These are phyloP conservation scores for Eragrostis curvula DNA, from an alignment of 176 grass and related monocot genomes.

Conservation along the genomic window DNA sequence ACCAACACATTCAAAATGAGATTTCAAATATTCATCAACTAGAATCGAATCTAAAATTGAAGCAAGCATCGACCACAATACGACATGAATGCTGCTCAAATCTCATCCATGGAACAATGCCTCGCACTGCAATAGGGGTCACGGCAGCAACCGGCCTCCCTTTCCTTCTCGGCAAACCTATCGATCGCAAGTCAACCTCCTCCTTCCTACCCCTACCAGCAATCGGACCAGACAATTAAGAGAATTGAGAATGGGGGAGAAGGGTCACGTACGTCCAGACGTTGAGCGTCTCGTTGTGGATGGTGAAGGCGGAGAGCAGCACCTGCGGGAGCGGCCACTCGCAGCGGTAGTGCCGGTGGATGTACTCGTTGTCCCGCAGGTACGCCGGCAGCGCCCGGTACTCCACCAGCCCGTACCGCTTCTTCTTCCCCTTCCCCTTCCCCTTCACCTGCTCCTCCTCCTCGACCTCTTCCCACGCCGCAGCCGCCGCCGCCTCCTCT, in stretches of 20 bases:
- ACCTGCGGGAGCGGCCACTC: constrained; percentile 92
- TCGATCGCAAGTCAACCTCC: neutral
- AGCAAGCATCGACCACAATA: neutral
- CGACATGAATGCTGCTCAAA: neutral
- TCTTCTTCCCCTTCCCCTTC: constrained; percentile 30
- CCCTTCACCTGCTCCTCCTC: neutral
- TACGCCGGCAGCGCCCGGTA: constrained; percentile 75
- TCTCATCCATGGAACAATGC: neutral
- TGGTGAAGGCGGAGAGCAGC: constrained; percentile 80
- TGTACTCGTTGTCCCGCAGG: constrained; percentile 94
- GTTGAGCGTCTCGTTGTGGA: constrained; percentile 98
- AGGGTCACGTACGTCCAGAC: constrained; percentile 73
- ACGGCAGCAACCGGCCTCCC: neutral
- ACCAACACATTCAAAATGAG: neutral
- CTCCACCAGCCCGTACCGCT: constrained; percentile 71
- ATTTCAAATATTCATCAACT: neutral
- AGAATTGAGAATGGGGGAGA: no score
- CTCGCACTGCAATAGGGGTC: neutral
- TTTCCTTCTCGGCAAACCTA: neutral
- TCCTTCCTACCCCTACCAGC: neutral
- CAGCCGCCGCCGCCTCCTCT: neutral
- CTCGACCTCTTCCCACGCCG: constrained; percentile 11
- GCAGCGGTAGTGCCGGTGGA: constrained; percentile 75
- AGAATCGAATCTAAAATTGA: neutral
- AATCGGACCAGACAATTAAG: neutral